These are phyloP conservation scores for Basidiobolus meristosporus DNA, from an alignment of 371 early-diverging fungal genomes.

Conservation along the genomic window DNA sequence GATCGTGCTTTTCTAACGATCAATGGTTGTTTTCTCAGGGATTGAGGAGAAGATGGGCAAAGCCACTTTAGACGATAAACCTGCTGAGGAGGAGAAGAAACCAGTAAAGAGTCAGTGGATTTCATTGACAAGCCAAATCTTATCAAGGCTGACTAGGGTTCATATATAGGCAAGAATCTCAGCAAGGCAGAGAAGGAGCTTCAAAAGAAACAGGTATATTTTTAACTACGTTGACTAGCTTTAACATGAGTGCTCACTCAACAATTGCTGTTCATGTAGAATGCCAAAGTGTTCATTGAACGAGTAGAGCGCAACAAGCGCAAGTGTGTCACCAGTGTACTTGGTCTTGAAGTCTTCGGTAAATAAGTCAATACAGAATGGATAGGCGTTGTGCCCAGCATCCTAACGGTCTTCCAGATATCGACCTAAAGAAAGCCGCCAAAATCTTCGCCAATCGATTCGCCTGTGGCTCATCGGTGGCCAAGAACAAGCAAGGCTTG, in stretches of 20 bases:
- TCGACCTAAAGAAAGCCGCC: slow-evolving; percentile 86
- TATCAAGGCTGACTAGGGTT: not conserved
- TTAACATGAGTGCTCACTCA: not conserved
- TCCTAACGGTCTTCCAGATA: slow-evolving; percentile 19
- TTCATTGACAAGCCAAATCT: not conserved
- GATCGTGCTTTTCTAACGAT: slow-evolving; percentile 12
- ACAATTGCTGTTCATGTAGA: not conserved
- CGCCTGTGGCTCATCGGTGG: slow-evolving; percentile 81
- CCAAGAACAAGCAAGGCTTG: slow-evolving; percentile 71
- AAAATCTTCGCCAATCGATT: slow-evolving; percentile 83
- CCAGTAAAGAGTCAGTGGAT: slow-evolving; percentile 19
- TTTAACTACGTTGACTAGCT: not conserved
- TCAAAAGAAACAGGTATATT: slow-evolving; percentile 46
- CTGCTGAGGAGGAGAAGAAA: slow-evolving; percentile 16
- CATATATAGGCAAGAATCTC: slow-evolving; percentile 33
- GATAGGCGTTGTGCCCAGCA: not conserved
- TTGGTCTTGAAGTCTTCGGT: slow-evolving; percentile 64
- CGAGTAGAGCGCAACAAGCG: slow-evolving; percentile 75
- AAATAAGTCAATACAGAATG: slow-evolving; percentile 3
- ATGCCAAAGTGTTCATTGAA: slow-evolving; percentile 35
- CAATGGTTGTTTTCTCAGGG: slow-evolving; percentile 2
- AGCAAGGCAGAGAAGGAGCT: slow-evolving; percentile 51
- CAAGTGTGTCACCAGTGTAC: slow-evolving; percentile 65
- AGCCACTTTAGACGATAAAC: slow-evolving; percentile 11
- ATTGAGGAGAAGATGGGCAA: slow-evolving; percentile 16